Evolutionary conservation across 306 rosid genomes (phyloP), one percentile per base, ranked within the genome.

Genomic region (Cucumis hystrix): DNA sequence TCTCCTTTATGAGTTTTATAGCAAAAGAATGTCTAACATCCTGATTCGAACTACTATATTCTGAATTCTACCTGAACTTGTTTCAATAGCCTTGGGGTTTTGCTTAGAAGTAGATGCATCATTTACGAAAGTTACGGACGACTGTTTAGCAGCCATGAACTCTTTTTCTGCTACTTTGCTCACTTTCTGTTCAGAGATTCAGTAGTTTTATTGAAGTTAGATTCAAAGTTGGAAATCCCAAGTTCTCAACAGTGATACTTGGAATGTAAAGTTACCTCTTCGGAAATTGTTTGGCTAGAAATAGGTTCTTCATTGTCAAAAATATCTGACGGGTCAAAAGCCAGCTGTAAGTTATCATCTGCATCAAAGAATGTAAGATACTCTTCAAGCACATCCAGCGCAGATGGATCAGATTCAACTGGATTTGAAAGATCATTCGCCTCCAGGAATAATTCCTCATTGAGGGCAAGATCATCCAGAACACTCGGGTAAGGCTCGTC

Each of bases 381-480:
- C 80, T 89, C 90, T 6, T 95, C 90, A 45, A 96, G 61, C 79
- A 84, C 69, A 58, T 76, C 96, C 69, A 77, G 30, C 41, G 66
- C 87, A 75, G 40, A 75, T 78, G 88, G 71, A 74, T 81, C 88
- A 2, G 59, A 79, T 78, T 81, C 86, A 1, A 80, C 30, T 23
- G 89, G 89, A 60, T 80, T 77, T 40, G 77, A 14, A 58, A 91
- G 87, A 81, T 92, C 97, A 79, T 92, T 80, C 3, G 96, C 68
- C 83, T 92, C 97, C 47, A 96, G 78, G 82, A 77, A 90, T 59
- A 77, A 83, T 37, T 84, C 91, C 75, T 84, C 92, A 65, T 66
- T 79, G 60, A 70, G 39, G 10, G 78, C 78, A 63, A 40, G 79
- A 81, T 52, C 45, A 37, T 80, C 86, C 23, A 49, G 1, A 67